These are phyloP conservation scores for Claviceps sp. DNA, from an alignment of 2,329 filamentous ascomycete genomes.

Conservation along the genomic window DNA sequence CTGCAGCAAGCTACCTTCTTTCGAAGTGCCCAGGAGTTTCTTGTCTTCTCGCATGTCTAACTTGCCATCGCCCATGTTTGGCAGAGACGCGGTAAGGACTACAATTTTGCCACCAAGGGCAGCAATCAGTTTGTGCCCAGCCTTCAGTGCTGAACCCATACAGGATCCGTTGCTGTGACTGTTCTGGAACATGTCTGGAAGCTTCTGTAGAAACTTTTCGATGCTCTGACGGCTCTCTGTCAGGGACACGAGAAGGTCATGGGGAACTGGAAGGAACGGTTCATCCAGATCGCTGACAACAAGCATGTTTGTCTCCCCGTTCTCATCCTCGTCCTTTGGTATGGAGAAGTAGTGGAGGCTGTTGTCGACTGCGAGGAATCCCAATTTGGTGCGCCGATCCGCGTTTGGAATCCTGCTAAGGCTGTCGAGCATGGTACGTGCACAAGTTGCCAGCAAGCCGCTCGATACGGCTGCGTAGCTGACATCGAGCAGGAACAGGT, in stretches of 20 bases:
- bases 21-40: slow-evolving; percentile 84
- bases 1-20: slow-evolving; percentile 77
- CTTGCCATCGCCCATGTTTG: slow-evolving; percentile 80
- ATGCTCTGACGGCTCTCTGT: slow-evolving; percentile 83
- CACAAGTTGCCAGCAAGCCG: slow-evolving; percentile 81
- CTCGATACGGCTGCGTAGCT: slow-evolving; percentile 83
- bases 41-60: slow-evolving; percentile 93
- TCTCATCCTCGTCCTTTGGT: slow-evolving; percentile 75
- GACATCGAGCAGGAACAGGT: slow-evolving; percentile 90
- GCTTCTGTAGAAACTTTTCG: slow-evolving; percentile 77
- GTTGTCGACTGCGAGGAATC: slow-evolving; percentile 91
- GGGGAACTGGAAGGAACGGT: slow-evolving; percentile 87
- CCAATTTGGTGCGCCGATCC: slow-evolving; percentile 79
- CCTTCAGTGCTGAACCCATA: slow-evolving; percentile 85
- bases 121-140: slow-evolving; percentile 91
- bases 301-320: slow-evolving; percentile 75
- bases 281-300: slow-evolving; percentile 93
- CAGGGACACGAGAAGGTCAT: slow-evolving; percentile 79
- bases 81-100: slow-evolving; percentile 78
- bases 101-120: slow-evolving; percentile 90
- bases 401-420: slow-evolving; percentile 97
- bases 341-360: slow-evolving; percentile 94
- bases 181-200: slow-evolving; percentile 94
- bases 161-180: slow-evolving; percentile 83
- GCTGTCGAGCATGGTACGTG: slow-evolving; percentile 87